Evolutionary conservation across 805 yeast genomes (phyloP).

Genomic region (Teunomyces tritomae): DNA sequence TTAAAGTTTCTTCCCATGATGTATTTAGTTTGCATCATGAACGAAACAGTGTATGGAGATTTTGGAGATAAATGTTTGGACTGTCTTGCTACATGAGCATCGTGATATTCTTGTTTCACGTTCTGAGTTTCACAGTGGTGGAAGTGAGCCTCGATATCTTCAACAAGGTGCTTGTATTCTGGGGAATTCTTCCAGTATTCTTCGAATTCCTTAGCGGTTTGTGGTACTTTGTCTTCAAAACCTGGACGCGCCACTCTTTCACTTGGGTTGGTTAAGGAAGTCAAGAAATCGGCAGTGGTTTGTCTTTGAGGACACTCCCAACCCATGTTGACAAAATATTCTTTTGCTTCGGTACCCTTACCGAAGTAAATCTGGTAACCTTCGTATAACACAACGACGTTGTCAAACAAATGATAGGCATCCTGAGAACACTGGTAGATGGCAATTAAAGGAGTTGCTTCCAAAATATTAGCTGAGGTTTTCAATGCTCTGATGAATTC

Average conservation of each 20-base stretch:
- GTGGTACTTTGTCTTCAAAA: constrained; percentile 48
- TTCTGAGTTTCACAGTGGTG: constrained; percentile 9
- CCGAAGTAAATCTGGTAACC: constrained; percentile 60
- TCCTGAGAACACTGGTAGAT: constrained; percentile 56
- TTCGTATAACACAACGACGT: constrained; percentile 57
- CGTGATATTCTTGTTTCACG: constrained; percentile 17
- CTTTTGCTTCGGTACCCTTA: constrained; percentile 42
- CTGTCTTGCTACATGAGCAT: constrained; percentile 22
- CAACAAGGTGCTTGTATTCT: constrained; percentile 26
- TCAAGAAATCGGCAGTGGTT: constrained; percentile 58
- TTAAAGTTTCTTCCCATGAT: constrained; percentile 45
- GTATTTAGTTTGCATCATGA: constrained; percentile 49
- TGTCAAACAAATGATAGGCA: constrained; percentile 62
- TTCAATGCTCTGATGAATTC: constrained; percentile 69
- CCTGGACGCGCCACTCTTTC: constrained; percentile 47
- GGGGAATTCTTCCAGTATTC: constrained; percentile 45
- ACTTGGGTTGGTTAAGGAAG: constrained; percentile 52
- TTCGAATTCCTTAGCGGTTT: constrained; percentile 16
- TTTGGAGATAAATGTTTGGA: constrained; percentile 25
- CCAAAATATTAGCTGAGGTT: constrained; percentile 51
- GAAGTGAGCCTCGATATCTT: constrained; percentile 13
- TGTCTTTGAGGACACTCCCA: constrained; percentile 55
- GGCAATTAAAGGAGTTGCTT: constrained; percentile 58
- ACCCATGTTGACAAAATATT: constrained; percentile 53
- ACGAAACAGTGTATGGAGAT: constrained; percentile 57